Conservation (phyloP, 2,329 filamentous ascomycete species). For the Fusarium subglutinans region DNA sequence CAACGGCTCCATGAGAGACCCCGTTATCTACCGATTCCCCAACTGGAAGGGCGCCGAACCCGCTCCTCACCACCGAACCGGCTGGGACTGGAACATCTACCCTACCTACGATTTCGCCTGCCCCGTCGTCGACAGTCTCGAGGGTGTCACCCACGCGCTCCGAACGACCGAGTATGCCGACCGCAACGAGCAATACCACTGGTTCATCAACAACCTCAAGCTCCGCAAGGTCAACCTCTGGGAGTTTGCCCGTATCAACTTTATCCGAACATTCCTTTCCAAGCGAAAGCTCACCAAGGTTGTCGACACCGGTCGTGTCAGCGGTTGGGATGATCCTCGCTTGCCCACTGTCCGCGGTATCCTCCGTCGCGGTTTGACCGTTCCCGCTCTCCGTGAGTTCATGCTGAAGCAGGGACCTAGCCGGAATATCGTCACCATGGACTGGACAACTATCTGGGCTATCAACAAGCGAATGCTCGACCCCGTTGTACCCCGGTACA, state of each 20-base stretch:
- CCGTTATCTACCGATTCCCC: slow-evolving; percentile 92
- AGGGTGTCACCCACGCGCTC: slow-evolving; percentile 85
- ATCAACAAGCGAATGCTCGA: slow-evolving; percentile 86
- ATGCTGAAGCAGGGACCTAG: slow-evolving; percentile 86
- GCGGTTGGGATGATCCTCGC: slow-evolving; percentile 87
- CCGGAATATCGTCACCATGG: slow-evolving; percentile 84
- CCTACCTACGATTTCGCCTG: slow-evolving; percentile 89
- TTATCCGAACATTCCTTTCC: slow-evolving; percentile 82
- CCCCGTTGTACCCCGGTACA: slow-evolving; percentile 77
- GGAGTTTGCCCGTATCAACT: slow-evolving; percentile 88
- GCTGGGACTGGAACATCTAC: slow-evolving; percentile 83
- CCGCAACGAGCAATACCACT: slow-evolving; percentile 86
- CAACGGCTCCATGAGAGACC: slow-evolving; percentile 96
- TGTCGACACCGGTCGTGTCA: slow-evolving; percentile 78
- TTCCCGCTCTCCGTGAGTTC: slow-evolving; percentile 81
- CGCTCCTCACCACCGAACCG: slow-evolving; percentile 77
- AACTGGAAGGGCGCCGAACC: slow-evolving; percentile 65
- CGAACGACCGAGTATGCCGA: slow-evolving; percentile 89
- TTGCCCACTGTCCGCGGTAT: slow-evolving; percentile 88
- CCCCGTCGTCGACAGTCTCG: slow-evolving; percentile 80
- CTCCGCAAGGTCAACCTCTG: slow-evolving; percentile 83
- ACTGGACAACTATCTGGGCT: slow-evolving; percentile 80
- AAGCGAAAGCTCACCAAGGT: slow-evolving; percentile 89
- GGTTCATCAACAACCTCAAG: slow-evolving; percentile 80
- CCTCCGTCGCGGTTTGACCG: slow-evolving; percentile 79